A percentile compares a stretch with the other conserved stretches of the same genome.
Conservation (phyloP, 2,329 filamentous ascomycete species). For the Anthostomella pinea region DNA sequence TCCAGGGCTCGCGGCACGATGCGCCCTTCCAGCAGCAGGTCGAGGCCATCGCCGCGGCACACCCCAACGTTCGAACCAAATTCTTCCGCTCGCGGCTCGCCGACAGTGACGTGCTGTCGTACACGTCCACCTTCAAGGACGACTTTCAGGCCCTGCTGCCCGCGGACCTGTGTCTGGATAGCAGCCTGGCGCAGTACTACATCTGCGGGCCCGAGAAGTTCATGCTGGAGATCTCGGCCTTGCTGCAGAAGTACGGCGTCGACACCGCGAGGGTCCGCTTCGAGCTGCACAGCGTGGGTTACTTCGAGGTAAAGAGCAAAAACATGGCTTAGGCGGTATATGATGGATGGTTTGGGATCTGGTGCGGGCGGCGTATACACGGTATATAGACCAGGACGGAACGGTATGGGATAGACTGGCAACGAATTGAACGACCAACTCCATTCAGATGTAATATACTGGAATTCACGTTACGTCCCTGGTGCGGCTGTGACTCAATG, state of each 20-base stretch:
- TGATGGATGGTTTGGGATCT: too few species aligned
- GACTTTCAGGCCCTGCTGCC: slow-evolving; percentile 45
- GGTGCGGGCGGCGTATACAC: too few species aligned
- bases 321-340: slow-evolving; percentile 1
- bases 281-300: slow-evolving; percentile 27
- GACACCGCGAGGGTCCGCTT: slow-evolving; percentile 20
- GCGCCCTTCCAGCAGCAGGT: slow-evolving; percentile 55
- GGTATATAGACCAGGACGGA: too few species aligned
- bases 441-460: too few species aligned
- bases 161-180: slow-evolving; percentile 44
- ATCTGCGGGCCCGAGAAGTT: slow-evolving; percentile 55
- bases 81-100: slow-evolving; percentile 51
- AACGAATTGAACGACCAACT: too few species aligned
- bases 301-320: slow-evolving; percentile 23
- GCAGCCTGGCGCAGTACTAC: slow-evolving; percentile 49
- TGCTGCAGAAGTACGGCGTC: slow-evolving; percentile 21
- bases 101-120: slow-evolving; percentile 43
- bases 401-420: too few species aligned
- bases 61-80: slow-evolving; percentile 38
- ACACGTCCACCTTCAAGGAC: slow-evolving; percentile 43
- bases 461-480: too few species aligned
- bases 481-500: too few species aligned
- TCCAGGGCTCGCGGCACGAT: slow-evolving; percentile 53
- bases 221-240: slow-evolving; percentile 45
- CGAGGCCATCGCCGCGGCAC: slow-evolving; percentile 37